phyloP scores from a whole-genome alignment of 2,329 filamentous ascomycete species.

The Laburnicola sp. region DNA sequence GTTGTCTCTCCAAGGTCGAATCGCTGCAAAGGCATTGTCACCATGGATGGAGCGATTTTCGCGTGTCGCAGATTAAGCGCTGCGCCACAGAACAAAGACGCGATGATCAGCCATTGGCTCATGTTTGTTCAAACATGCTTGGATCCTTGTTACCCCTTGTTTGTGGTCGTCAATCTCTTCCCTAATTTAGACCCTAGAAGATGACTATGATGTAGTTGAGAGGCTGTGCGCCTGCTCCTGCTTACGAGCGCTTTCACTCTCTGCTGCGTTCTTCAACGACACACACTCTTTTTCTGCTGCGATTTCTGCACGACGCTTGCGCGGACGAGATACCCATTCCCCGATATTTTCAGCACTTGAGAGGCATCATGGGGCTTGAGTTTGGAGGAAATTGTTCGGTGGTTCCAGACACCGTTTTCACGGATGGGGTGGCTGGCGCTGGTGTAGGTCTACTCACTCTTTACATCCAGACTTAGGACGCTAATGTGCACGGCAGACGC shows the following conservation, averaged over 20 bases:
- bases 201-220: constrained; percentile 23
- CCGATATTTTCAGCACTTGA: neutral
- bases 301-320: no score
- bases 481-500: no score
- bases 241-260: no score
- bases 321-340: neutral
- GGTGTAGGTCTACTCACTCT: no score
- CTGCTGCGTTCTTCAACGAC: no score
- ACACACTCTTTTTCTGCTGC: neutral
- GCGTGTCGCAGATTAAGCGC: constrained; percentile 38
- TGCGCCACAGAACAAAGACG: constrained; percentile 29
- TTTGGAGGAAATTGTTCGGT: constrained; percentile 45
- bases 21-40: no score
- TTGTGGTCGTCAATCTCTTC: constrained; percentile 24
- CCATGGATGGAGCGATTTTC: no score
- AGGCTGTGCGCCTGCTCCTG: constrained; percentile 24
- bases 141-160: constrained; percentile 21
- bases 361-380: constrained; percentile 18
- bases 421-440: constrained; percentile 62
- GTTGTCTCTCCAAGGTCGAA: no score
- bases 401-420: constrained; percentile 51
- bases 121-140: constrained; percentile 17
- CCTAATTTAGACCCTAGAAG: constrained; percentile 22
- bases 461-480: no score
- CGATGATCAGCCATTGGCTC: constrained; percentile 24